These are phyloP conservation scores for Vitellaria paradoxa DNA, from an alignment of 179 eudicot genomes.

Conservation along the genomic window DNA sequence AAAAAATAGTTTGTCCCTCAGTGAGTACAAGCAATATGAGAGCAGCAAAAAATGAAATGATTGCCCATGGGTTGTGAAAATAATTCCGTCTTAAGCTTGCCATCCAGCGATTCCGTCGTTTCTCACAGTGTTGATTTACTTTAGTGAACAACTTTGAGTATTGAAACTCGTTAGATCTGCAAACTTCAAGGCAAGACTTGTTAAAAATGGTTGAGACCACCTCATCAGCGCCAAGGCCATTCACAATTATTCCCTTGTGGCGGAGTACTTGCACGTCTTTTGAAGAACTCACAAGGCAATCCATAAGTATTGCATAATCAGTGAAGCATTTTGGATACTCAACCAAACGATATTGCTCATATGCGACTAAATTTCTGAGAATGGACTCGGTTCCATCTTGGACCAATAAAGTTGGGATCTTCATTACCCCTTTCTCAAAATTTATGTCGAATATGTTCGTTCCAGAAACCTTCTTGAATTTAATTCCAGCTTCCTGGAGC, in stretches of 20 bases:
- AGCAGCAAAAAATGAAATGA: background rate
- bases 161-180: background rate
- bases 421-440: background rate
- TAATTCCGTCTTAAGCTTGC: too few species aligned
- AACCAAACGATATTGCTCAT: background rate
- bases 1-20: background rate
- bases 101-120: background rate
- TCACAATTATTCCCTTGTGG: background rate
- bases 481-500: slow-evolving; percentile 30
- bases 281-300: background rate
- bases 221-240: background rate
- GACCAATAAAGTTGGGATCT: background rate
- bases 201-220: background rate
- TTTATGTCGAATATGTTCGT: slow-evolving; percentile 19
- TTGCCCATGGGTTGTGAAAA: background rate
- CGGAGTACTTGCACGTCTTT: background rate
- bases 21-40: background rate
- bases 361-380: background rate
- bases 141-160: background rate
- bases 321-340: background rate
- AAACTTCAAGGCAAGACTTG: background rate
- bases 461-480: slow-evolving; percentile 4
- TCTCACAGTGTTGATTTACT: background rate
- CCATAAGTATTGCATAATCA: background rate
- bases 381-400: background rate